These are phyloP conservation scores for Halteria grandinella DNA, from an alignment of 73 alveolate genomes.

Conservation along the genomic window DNA sequence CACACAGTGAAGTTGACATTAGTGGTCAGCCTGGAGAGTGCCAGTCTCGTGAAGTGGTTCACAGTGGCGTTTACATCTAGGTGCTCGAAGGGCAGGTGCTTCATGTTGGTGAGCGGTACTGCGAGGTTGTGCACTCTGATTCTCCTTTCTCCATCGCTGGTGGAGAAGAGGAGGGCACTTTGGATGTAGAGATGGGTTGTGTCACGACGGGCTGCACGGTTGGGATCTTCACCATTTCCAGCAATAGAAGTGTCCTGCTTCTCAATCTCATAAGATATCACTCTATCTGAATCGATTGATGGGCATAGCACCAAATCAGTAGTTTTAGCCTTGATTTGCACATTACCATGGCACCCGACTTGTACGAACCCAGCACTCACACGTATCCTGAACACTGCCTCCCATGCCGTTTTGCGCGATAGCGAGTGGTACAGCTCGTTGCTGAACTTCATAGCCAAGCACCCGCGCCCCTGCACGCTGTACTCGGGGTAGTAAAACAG, in stretches of 20 bases:
- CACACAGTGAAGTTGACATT: slow-evolving; percentile 35
- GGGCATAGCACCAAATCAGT: slow-evolving; percentile 63
- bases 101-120: slow-evolving; percentile 78
- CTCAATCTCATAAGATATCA: slow-evolving; percentile 68
- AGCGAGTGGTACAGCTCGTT: slow-evolving; percentile 83
- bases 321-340: slow-evolving; percentile 58
- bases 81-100: slow-evolving; percentile 59
- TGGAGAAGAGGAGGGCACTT: slow-evolving; percentile 89
- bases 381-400: slow-evolving; percentile 92
- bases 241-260: slow-evolving; percentile 71
- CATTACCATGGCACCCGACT: slow-evolving; percentile 67
- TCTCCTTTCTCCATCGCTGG: slow-evolving; percentile 93
- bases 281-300: slow-evolving; percentile 49
- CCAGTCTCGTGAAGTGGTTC: slow-evolving; percentile 33
- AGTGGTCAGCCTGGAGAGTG: slow-evolving; percentile 25
- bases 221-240: slow-evolving; percentile 66
- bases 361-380: slow-evolving; percentile 76
- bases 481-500: slow-evolving; percentile 87
- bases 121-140: slow-evolving; percentile 92
- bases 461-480: slow-evolving; percentile 59
- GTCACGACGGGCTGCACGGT: slow-evolving; percentile 53
- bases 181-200: slow-evolving; percentile 79
- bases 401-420: slow-evolving; percentile 87
- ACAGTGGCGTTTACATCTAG: slow-evolving; percentile 49
- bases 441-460: slow-evolving; percentile 74